Conservation (phyloP, 2,329 filamentous ascomycete species). For the Ascosphaera apis region DNA sequence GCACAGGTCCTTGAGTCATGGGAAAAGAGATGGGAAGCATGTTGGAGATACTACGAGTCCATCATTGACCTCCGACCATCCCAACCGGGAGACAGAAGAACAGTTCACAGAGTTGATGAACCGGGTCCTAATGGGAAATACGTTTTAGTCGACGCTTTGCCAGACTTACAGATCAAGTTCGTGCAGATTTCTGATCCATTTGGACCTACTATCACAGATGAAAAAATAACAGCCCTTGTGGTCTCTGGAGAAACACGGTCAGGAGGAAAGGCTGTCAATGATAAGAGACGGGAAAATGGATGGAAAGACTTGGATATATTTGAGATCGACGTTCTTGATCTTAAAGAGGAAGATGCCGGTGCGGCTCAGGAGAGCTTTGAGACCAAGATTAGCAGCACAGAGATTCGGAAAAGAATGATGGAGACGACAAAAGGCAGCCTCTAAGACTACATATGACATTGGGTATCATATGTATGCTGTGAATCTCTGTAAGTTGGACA, state of each 20-base stretch:
- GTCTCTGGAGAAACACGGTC: constrained; percentile 71
- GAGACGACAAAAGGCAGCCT: constrained; percentile 14
- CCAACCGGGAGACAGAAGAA: constrained; percentile 13
- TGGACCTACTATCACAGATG: constrained; percentile 71
- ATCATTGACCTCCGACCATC: constrained; percentile 35
- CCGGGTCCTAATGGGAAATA: constrained; percentile 18
- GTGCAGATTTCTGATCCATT: constrained; percentile 72
- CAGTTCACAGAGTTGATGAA: constrained; percentile 12
- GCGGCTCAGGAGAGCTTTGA: constrained; percentile 38
- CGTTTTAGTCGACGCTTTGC: constrained; percentile 10
- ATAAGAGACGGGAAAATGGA: constrained; percentile 50
- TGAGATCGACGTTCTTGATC: constrained; percentile 72
- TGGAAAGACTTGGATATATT: constrained; percentile 60
- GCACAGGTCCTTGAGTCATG: constrained; percentile 61
- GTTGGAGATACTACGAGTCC: constrained; percentile 45
- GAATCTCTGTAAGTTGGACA: no score
- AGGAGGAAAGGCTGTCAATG: constrained; percentile 68
- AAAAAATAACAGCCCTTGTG: constrained; percentile 55
- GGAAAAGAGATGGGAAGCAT: constrained; percentile 45
- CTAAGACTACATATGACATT: no score
- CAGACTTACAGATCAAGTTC: constrained; percentile 43
- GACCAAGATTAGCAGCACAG: constrained; percentile 77
- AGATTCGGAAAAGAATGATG: constrained; percentile 38
- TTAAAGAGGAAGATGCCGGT: constrained; percentile 30
- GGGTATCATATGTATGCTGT: no score